phyloP scores from a whole-genome alignment of 345 rosid genomes.

The Geranium rotundifolium region DNA sequence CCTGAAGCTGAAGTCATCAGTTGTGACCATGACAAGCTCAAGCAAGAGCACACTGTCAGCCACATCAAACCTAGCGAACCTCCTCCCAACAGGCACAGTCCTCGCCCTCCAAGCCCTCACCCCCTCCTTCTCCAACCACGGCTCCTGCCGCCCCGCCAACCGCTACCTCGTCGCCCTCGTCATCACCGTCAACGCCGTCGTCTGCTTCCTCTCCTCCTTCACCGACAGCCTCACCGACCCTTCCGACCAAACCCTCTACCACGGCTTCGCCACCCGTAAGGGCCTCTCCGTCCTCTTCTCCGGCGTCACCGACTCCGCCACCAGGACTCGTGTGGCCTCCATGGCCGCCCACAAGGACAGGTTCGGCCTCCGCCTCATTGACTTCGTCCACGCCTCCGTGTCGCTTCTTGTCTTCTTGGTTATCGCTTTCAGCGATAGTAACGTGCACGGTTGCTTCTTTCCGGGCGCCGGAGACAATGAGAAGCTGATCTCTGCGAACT shows the following conservation, averaged over 20 bases:
- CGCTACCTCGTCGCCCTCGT: background rate
- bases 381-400: background rate
- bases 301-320: no score
- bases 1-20: no score
- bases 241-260: background rate
- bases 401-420: background rate
- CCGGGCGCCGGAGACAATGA: background rate
- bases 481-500: background rate
- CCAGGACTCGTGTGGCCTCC: no score
- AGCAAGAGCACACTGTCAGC: no score
- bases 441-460: background rate
- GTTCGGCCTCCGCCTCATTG: no score
- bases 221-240: background rate
- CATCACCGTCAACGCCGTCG: background rate
- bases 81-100: background rate
- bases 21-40: no score
- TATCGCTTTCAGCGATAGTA: background rate
- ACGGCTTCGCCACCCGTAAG: background rate
- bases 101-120: background rate
- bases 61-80: background rate
- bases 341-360: no score
- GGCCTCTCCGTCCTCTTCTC: background rate
- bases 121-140: background rate
- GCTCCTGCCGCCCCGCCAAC: background rate
- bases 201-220: background rate